A percentile compares a stretch with the other conserved stretches of the same genome.
These are phyloP conservation scores for Thymus mandschuricus DNA, from an alignment of 257 asterid species.

Conservation along the genomic window DNA sequence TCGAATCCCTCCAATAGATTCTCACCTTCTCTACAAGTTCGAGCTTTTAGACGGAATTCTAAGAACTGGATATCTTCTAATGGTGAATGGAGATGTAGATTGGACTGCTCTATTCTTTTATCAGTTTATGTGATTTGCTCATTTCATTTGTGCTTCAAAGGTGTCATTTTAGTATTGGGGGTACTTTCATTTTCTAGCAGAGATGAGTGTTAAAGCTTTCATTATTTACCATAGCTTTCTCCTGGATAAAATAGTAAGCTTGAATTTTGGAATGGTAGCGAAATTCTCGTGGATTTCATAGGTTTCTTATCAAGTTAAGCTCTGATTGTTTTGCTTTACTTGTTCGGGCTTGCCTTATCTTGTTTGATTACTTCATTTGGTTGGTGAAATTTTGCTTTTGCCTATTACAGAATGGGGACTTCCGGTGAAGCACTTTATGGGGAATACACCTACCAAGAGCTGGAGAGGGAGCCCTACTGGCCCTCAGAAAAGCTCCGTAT, in stretches of 20 bases:
- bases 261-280: neutral
- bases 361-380: conserved; percentile 4
- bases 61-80: neutral
- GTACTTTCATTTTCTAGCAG: too few species aligned
- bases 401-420: conserved; percentile 73
- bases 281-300: neutral
- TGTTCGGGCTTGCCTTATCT: neutral
- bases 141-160: neutral
- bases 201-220: conserved; percentile 1
- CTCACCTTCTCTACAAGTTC: too few species aligned
- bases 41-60: too few species aligned
- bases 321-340: neutral
- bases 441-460: conserved; percentile 71
- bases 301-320: conserved; percentile 10
- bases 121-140: neutral
- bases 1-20: too few species aligned
- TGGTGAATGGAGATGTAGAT: conserved; percentile 7
- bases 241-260: neutral
- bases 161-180: neutral
- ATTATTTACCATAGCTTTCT: neutral
- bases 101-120: neutral
- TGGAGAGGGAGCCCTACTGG: conserved; percentile 89
- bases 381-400: neutral
- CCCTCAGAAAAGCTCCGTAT: conserved; percentile 70
- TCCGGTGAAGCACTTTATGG: conserved; percentile 58